These are phyloP conservation scores for Diplodia scrobiculata DNA, from an alignment of 2,329 filamentous ascomycete species.

Conservation along the genomic window DNA sequence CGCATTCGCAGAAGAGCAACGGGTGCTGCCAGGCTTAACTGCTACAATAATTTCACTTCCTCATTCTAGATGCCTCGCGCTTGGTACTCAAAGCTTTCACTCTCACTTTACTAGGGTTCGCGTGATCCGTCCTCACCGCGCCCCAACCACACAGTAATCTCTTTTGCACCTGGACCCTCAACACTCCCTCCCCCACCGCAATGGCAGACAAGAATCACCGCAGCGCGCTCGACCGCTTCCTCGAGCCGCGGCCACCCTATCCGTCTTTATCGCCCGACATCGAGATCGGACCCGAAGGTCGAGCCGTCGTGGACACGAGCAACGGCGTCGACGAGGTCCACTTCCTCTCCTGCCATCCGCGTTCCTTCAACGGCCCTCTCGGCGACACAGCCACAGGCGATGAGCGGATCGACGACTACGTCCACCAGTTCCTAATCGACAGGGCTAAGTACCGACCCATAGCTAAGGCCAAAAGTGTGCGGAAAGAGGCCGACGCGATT, in stretches of 20 bases:
- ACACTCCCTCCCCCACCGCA: background rate
- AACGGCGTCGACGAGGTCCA: slow-evolving; percentile 2
- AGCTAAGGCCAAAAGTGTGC: background rate
- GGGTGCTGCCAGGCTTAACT: background rate
- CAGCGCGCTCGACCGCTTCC: background rate
- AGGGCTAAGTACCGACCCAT: background rate
- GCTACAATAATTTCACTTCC: background rate
- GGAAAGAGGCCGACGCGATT: background rate
- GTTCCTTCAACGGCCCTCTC: background rate
- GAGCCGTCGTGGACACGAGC: background rate
- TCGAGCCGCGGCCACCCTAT: background rate
- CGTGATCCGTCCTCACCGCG: background rate
- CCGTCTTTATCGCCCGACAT: slow-evolving; percentile 11
- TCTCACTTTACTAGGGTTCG: background rate
- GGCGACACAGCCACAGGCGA: background rate
- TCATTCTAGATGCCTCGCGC: background rate
- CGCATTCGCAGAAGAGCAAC: too few species aligned
- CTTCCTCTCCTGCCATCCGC: slow-evolving; percentile 9
- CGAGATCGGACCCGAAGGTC: background rate
- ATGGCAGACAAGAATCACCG: background rate
- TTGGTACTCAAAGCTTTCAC: background rate
- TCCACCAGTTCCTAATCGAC: background rate
- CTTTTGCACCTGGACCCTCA: background rate
- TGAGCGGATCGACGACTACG: background rate
- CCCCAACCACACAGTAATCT: too few species aligned